A percentile compares a stretch with the other conserved stretches of the same genome.
Conservation (phyloP, 2,329 filamentous ascomycete genomes). For the Fusarium staphyleae region DNA sequence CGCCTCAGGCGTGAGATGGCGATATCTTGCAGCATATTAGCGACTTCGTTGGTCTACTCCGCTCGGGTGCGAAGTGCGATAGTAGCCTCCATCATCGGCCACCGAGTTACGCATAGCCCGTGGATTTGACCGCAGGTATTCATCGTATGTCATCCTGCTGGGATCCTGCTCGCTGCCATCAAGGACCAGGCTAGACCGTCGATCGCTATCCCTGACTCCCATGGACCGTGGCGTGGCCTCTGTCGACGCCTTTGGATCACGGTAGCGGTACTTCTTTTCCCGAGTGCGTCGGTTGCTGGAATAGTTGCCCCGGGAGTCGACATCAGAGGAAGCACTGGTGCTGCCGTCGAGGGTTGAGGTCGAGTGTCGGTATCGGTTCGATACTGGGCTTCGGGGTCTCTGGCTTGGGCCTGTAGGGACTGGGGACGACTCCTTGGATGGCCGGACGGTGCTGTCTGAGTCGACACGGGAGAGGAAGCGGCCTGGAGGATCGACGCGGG, state of each 20-base stretch:
- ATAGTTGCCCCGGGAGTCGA: constrained; percentile 16
- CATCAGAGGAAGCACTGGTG: constrained; percentile 12
- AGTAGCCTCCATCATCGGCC: constrained; percentile 30
- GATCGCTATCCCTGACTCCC: constrained; percentile 19
- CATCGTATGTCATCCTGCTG: constrained; percentile 34
- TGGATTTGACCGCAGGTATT: constrained; percentile 31
- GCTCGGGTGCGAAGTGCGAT: constrained; percentile 20
- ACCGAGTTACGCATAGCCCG: constrained; percentile 22
- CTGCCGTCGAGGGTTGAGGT: constrained; percentile 20
- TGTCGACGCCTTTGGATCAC: constrained; percentile 19
- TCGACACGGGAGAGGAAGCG: constrained; percentile 24
- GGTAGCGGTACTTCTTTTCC: constrained; percentile 41
- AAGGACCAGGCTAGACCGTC: constrained; percentile 28
- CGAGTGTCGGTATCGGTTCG: constrained; percentile 34
- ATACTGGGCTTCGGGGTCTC: constrained; percentile 32
- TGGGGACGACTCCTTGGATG: constrained; percentile 25
- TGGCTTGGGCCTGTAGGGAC: constrained; percentile 13
- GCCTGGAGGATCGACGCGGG: constrained; percentile 23
- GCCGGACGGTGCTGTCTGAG: constrained; percentile 28
- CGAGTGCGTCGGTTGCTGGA: constrained; percentile 31
- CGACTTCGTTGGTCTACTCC: constrained; percentile 14
- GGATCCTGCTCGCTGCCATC: constrained; percentile 25
- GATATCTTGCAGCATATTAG: constrained; percentile 4
- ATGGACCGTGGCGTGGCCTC: constrained; percentile 31
- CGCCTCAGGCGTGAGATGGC: background rate